Conservation (phyloP, 2,329 filamentous ascomycete genomes). For the Pezizomycotina sp. region DNA sequence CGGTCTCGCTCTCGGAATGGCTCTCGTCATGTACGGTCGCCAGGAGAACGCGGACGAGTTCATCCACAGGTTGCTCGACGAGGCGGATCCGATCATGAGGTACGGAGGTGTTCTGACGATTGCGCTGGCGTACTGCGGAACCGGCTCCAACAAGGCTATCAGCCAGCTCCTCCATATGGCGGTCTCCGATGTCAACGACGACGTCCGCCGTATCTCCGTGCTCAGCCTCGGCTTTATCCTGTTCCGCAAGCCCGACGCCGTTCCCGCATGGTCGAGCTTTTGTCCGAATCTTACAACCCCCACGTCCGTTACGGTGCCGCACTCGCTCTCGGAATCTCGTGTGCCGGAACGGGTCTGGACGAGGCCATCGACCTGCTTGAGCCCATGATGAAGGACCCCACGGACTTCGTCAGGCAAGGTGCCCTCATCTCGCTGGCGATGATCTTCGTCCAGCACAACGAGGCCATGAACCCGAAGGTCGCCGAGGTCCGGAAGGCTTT, state of each 20-base stretch:
- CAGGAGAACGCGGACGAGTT: slow-evolving; percentile 90
- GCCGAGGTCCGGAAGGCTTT: slow-evolving; percentile 78
- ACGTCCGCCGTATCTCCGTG: slow-evolving; percentile 86
- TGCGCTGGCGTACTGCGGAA: slow-evolving; percentile 90
- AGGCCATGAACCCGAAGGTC: slow-evolving; percentile 96
- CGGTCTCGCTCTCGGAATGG: slow-evolving; percentile 89
- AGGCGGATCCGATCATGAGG: slow-evolving; percentile 80
- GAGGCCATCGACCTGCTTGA: slow-evolving; percentile 94
- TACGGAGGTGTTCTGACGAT: slow-evolving; percentile 99
- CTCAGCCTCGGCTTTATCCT: slow-evolving; percentile 97
- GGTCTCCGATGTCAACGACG: slow-evolving; percentile 94
- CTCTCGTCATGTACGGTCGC: slow-evolving; percentile 91
- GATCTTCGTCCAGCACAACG: slow-evolving; percentile 99
- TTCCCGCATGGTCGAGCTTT: slow-evolving; percentile 95
- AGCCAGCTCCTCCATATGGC: slow-evolving; percentile 88
- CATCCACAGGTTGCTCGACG: slow-evolving; percentile 80
- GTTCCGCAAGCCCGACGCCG: slow-evolving; percentile 91
- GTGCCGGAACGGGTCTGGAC: slow-evolving; percentile 84
- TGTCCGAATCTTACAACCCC: slow-evolving; percentile 97
- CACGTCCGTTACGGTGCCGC: slow-evolving; percentile 95
- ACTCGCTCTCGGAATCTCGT: slow-evolving; percentile 96
- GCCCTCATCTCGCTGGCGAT: slow-evolving; percentile 86
- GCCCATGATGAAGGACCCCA: slow-evolving; percentile 98
- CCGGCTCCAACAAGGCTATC: slow-evolving; percentile 95
- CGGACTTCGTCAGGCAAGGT: slow-evolving; percentile 94